phyloP scores from a whole-genome alignment of 2,329 filamentous ascomycete species.

The Magnaporthales sp. region DNA sequence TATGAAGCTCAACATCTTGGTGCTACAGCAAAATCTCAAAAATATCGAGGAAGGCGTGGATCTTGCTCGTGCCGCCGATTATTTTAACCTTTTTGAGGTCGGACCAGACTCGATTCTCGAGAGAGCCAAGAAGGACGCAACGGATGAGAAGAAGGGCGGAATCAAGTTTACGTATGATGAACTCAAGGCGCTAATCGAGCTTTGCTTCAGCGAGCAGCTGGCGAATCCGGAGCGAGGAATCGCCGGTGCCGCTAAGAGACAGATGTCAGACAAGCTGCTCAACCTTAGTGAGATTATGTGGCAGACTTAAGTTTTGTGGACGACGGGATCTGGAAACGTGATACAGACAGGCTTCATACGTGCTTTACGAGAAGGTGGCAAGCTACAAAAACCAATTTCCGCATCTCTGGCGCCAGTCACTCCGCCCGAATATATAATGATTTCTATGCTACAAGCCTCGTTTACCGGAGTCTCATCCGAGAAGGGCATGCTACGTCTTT shows the following conservation, averaged over 20 bases:
- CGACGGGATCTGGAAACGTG: neutral
- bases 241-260: constrained; percentile 55
- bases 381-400: neutral
- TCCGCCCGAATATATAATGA: neutral
- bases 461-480: no score
- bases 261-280: constrained; percentile 61
- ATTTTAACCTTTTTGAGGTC: constrained; percentile 59
- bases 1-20: constrained; percentile 88
- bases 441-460: neutral
- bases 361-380: neutral
- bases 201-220: constrained; percentile 60
- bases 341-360: neutral
- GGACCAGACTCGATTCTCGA: constrained; percentile 58
- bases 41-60: constrained; percentile 71
- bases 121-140: constrained; percentile 43
- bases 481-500: no score
- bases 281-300: constrained; percentile 66
- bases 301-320: constrained; percentile 34
- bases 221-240: constrained; percentile 60
- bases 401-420: neutral
- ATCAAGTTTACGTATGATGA: constrained; percentile 56
- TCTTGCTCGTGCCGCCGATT: constrained; percentile 54
- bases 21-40: constrained; percentile 93
- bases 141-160: constrained; percentile 24
- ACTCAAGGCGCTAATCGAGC: constrained; percentile 55